Base-by-base conservation (phyloP, 208 protist genomes). In the Blastocrithidia nonstop region DNA sequence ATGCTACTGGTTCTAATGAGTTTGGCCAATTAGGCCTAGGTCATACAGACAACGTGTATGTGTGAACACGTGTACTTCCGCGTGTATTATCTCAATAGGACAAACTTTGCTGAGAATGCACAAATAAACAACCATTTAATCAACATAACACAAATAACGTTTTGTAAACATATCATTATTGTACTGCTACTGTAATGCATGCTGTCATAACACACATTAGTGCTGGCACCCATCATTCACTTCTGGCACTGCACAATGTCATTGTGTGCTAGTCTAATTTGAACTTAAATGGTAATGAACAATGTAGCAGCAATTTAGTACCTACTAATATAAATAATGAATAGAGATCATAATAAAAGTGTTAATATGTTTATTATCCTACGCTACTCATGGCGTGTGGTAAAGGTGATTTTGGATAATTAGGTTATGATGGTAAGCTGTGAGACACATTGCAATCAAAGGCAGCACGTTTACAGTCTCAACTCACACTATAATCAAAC, bases 391-490 rank as follows among this genome's bases (percentile, higher is more conserved):
- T 62, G 20, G 75, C 78, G 23, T 65, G 65, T 22, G 83, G 83
- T 13, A 75, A 71, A 20, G 83, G 83, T 15, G 79, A 88, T 57
- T 93, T 76, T 66, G 83, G 83, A 8, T 78, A 93, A 38, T 65
- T 93, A 16, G 83, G 83, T 45, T 85, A 81, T 54, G 73, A 93
- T 46, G 66, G 42, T 4, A 63, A 78, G 22, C 42, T 35, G 16
- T 71, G 57, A 64, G 61, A 45, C 7, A 55, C 71, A n/a, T 15
- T 76, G 33, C 41, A 63, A 17, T 43, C 66, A 21, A 76, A 71
- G 24, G 41, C 61, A 6, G 60, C 67, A 45, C 53, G 53, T 2
- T 46, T 56, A 52, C 61, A 61, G 33, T n/a, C n/a, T n/a, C n/a
- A n/a, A n/a, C n/a, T n/a, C n/a, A n/a, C n/a, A n/a, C n/a, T n/a